phyloP scores from a whole-genome alignment of 2,329 filamentous ascomycete genomes.

The Penicillium sp. region DNA sequence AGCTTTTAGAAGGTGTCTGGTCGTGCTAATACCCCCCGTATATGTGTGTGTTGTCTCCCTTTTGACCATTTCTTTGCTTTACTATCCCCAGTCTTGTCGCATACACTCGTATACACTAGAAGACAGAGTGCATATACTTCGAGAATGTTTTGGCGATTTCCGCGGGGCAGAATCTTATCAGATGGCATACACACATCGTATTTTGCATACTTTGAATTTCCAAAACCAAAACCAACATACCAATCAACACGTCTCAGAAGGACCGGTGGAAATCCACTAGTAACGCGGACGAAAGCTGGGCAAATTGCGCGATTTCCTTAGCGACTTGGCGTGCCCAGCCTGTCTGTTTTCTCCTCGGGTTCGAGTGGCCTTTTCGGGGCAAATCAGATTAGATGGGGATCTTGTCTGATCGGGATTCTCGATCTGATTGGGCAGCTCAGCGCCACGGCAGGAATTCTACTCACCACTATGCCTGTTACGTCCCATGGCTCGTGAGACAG shows the following conservation, averaged over 20 bases:
- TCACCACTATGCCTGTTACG: neutral
- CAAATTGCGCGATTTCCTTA: slow-evolving; percentile 16
- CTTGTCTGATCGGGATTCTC: slow-evolving; percentile 31
- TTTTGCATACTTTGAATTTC: neutral
- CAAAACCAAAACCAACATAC: neutral
- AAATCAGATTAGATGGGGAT: slow-evolving; percentile 39
- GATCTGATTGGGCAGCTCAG: slow-evolving; percentile 5
- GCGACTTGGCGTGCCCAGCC: slow-evolving; percentile 2
- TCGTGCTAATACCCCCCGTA: neutral
- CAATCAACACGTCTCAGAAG: neutral
- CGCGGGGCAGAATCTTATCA: slow-evolving; percentile 10
- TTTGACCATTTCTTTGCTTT: neutral
- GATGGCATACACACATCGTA: neutral
- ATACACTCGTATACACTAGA: neutral
- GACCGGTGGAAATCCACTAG: slow-evolving; percentile 10
- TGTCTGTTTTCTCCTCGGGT: neutral
- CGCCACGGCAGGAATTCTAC: slow-evolving; percentile 2
- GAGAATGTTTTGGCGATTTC: neutral
- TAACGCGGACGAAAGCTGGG: slow-evolving; percentile 12
- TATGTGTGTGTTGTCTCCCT: neutral
- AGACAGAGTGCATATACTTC: neutral
- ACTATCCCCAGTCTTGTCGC: neutral
- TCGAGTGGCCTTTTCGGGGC: neutral
- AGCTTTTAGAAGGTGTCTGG: neutral
- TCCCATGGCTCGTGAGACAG: neutral